These are phyloP conservation scores for Spiraea crenata DNA, from an alignment of 331 rosid genomes.

Conservation along the genomic window DNA sequence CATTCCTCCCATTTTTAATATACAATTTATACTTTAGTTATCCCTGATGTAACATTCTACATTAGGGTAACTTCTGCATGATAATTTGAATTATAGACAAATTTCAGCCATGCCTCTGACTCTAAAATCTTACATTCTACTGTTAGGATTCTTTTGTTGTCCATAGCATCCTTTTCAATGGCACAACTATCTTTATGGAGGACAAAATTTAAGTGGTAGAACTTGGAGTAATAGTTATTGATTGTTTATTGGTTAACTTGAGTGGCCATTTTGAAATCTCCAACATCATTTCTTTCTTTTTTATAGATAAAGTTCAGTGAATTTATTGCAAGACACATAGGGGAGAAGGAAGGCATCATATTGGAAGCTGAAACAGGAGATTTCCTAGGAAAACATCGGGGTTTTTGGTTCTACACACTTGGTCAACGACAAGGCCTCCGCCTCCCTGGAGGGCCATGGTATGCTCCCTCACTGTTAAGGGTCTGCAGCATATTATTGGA, in stretches of 20 bases:
- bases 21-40: neutral
- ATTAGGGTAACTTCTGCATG: neutral
- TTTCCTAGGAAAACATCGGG: conserved; percentile 88
- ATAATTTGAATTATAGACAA: neutral
- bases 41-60: neutral
- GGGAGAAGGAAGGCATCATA: conserved; percentile 86
- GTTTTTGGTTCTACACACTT: conserved; percentile 93
- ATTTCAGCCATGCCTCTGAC: neutral
- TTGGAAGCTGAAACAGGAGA: conserved; percentile 95
- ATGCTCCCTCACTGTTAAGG: conserved; percentile 27
- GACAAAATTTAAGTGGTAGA: conserved; percentile 1
- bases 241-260: neutral
- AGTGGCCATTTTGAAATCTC: neutral
- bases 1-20: neutral
- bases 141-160: neutral
- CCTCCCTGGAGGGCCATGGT: conserved; percentile 96
- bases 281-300: conserved; percentile 7
- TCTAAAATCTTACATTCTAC: neutral
- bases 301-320: conserved; percentile 86
- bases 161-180: neutral
- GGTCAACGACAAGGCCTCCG: conserved; percentile 96
- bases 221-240: neutral
- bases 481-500: neutral
- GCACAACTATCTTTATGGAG: conserved; percentile 8
- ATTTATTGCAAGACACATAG: conserved; percentile 84